Conservation (phyloP, 2,329 filamentous ascomycete genomes). For the Didymosphaeria variabile region DNA sequence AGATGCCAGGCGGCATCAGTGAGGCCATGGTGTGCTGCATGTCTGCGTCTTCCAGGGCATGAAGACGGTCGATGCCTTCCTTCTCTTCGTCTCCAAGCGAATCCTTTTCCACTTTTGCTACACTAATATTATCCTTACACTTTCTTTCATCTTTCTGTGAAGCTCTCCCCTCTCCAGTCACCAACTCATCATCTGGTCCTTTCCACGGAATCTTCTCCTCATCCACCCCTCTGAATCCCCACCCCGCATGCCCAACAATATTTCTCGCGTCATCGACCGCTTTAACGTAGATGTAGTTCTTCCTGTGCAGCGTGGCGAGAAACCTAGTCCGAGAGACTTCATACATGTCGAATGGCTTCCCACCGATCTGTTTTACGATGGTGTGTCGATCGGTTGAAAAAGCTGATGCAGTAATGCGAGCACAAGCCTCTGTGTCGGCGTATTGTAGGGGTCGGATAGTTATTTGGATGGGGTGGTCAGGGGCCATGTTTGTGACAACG, state of each 20-base stretch:
- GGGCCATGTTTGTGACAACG: not conserved
- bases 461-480: not conserved
- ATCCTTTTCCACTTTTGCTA: not conserved
- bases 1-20: conserved; percentile 9
- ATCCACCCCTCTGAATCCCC: conserved; percentile 11
- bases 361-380: conserved; percentile 13
- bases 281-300: conserved; percentile 11
- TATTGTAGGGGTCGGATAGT: conserved; percentile 2
- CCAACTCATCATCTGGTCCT: not conserved
- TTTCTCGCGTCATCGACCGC: conserved; percentile 10
- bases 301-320: not conserved
- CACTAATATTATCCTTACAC: not conserved
- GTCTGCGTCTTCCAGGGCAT: conserved; percentile 10
- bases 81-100: not conserved
- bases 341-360: conserved; percentile 14
- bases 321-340: conserved; percentile 1
- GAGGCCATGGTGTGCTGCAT: conserved; percentile 10
- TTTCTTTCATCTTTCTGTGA: not conserved
- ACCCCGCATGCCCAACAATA: conserved; percentile 12
- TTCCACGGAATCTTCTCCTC: conserved; percentile 1
- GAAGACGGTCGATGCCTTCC: conserved; percentile 6
- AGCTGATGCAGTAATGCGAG: conserved; percentile 9
- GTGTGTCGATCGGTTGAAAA: conserved; percentile 14
- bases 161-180: not conserved
- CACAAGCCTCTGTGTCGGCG: conserved; percentile 10